A percentile compares a stretch with the other conserved stretches of the same genome.
phyloP scores from a whole-genome alignment of 345 rosid genomes.

The Geranium brycei region DNA sequence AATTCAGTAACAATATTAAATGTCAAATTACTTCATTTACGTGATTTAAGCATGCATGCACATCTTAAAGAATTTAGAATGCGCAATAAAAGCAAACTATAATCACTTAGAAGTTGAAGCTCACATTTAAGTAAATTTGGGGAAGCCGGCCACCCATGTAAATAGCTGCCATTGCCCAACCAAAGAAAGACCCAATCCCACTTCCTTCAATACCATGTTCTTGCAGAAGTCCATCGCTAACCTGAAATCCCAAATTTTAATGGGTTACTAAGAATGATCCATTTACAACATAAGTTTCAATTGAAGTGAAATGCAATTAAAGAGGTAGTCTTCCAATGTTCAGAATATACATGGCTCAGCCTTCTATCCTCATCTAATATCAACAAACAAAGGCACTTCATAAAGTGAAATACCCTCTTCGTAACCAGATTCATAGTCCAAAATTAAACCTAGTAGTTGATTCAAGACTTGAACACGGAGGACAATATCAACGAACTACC shows the following conservation, averaged over 20 bases:
- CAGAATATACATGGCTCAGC: not conserved
- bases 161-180: slow-evolving; percentile 83
- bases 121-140: slow-evolving; percentile 70
- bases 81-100: not conserved
- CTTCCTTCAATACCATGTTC: slow-evolving; percentile 24
- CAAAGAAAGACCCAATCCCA: slow-evolving; percentile 41
- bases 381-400: not conserved
- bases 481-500: not conserved
- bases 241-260: slow-evolving; percentile 26
- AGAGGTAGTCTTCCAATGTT: not conserved
- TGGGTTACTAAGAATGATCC: not conserved
- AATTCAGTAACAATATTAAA: not conserved
- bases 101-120: slow-evolving; percentile 7
- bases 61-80: not conserved
- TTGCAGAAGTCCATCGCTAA: slow-evolving; percentile 15
- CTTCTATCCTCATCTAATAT: not conserved
- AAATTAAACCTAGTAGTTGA: not conserved
- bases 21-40: not conserved
- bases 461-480: not conserved
- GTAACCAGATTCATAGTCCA: not conserved
- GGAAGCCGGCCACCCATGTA: slow-evolving; percentile 94
- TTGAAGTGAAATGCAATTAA: too few relatives aligned
- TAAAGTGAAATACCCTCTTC: not conserved
- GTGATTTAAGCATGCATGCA: not conserved
- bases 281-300: not conserved